A percentile compares a stretch with the other conserved stretches of the same genome.
Conservation (phyloP, 805 yeast species). For the Yarrowia sp. region DNA sequence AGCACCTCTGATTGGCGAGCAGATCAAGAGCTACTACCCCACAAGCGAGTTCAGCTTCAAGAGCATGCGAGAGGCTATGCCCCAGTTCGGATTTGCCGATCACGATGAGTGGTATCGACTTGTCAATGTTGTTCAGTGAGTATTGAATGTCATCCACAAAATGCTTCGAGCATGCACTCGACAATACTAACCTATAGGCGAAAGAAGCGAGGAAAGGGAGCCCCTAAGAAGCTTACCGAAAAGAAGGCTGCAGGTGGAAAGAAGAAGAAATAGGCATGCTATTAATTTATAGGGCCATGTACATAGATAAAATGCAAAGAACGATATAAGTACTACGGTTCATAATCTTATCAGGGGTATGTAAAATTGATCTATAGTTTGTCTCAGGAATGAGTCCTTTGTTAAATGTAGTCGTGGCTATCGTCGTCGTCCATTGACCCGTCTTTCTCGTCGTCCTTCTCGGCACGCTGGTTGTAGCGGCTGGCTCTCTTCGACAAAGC, state of each 20-base stretch:
- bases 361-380: not conserved
- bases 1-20: constrained; percentile 36
- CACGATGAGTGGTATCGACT: constrained; percentile 1
- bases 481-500: constrained; percentile 31
- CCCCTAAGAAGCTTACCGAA: constrained; percentile 35
- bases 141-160: not conserved
- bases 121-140: constrained; percentile 13
- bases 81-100: constrained; percentile 15
- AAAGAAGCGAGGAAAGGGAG: constrained; percentile 34
- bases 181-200: constrained; percentile 10
- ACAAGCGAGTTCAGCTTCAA: constrained; percentile 7
- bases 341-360: not conserved
- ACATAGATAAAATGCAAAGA: not conserved
- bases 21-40: constrained; percentile 36
- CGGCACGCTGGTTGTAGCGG: constrained; percentile 18
- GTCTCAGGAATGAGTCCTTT: not conserved
- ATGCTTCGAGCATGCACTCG: not conserved
- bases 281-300: constrained; percentile 20
- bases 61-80: constrained; percentile 17
- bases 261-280: constrained; percentile 26
- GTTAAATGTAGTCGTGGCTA: not conserved
- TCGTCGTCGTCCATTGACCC: not conserved
- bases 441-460: constrained; percentile 2
- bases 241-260: constrained; percentile 34
- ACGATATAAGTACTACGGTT: not conserved